Evolutionary conservation across 768 basidiomycete species (phyloP), one percentile per base, ranked within the genome.

Genomic region (Auricularia sp.): DNA sequence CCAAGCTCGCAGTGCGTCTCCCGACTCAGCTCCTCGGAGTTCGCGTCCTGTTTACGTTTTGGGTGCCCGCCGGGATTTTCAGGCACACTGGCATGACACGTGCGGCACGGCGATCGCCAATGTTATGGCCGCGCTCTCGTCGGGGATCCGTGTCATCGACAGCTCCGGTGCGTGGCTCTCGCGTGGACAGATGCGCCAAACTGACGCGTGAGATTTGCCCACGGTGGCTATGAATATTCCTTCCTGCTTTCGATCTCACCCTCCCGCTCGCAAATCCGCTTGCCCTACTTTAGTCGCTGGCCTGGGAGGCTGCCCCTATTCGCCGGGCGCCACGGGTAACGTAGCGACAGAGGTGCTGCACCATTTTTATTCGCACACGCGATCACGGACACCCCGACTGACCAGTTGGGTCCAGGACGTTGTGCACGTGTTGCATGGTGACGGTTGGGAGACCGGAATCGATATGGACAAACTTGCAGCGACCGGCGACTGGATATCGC

Each of bases 291-390:
- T 89, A 0, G 85, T 97, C 18, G 93, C 88, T 18, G 94, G 95
- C 0, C 84, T 98, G 1, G 95, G 96, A 3, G 93, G 95, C 18
- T 98, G 96, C 71, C 95, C 95, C 2, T 98, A 92, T 75, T 93
- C 95, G 1, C 96, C 95, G 2, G 94, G 94, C 4, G 94, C 95
- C 14, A 94, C 93, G 0, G 95, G 96, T 16, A 97, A 97, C 69
- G 91, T 97, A 18, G 87, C 93, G 0, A 98, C 96, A 0, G 95
- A 98, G 67, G 79, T 70, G 39, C 56, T 8, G 23, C 23, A 21
- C 16, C 33, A 3, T 1, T 3, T 35, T 3, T 34, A 18, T 63
- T 51, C 16, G 44, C 33, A 16, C 29, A 6, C 33, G 44, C 21
- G 29, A 29, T 29, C 29, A 29, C 29, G 29, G 29, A 29, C 29